Evolutionary conservation across 768 basidiomycete species (phyloP), one percentile per base, ranked within the genome.

Genomic region (Amyloporia xantha): DNA sequence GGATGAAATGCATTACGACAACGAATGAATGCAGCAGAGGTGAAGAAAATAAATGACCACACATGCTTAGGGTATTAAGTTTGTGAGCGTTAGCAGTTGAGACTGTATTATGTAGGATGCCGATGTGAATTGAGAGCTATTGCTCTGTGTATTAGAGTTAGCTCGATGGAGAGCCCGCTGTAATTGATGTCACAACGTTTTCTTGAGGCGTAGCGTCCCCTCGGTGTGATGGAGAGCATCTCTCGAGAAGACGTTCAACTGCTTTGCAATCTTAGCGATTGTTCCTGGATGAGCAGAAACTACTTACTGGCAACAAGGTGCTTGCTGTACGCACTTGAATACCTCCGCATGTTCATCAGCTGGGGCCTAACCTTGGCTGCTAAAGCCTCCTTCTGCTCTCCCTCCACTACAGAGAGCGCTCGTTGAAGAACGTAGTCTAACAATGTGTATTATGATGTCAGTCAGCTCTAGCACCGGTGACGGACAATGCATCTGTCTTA

Each of bases 351-450:
- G 62, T 68, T 79, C 26, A 71, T 69, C 21, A 94, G 71, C 53
- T 90, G 79, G 17, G 83, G 79, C 30, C 77, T 75, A 25, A 91
- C 79, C 56, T 75, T 74, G 51, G 62, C 70, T 54, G 83, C 77
- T 27, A 94, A 66, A 10, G 65, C 62, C 42, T 84, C 82, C 64
- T 78, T 79, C 68, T 94, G 91, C 21, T 85, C 77, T 13, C 76
- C 80, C 53, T 84, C 84, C 3, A 78, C 82, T 17, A 84, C 76
- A 19, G 68, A 68, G 46, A 94, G 68, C 2, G 88, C 86, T 25
- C 85, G 78, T 63, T 92, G 91, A 38, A 92, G 74, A 50, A 93
- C 91, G 61, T 91, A 93, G 65, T 92, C 89, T 91, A 55, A 35
- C 41, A 35, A 38, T 48, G n/a, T n/a, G n/a, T n/a, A n/a, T n/a